Conservation (phyloP, 306 rosid species). For the Quercus suber region DNA sequence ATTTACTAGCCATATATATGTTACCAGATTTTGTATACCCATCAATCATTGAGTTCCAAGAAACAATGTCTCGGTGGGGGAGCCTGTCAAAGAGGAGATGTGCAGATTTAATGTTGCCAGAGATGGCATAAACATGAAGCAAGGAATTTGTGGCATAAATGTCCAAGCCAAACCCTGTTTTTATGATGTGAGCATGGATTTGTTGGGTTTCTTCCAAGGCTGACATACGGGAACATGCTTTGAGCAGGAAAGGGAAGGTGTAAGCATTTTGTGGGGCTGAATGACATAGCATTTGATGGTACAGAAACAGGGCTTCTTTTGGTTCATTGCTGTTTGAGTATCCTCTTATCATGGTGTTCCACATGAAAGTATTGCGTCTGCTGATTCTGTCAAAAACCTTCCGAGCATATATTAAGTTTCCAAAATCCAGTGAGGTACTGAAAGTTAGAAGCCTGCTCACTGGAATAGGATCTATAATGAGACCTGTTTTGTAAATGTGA, state of each 20-base stretch:
- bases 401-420: constrained; percentile 43
- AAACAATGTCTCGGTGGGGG: constrained; percentile 44
- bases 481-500: constrained; percentile 48
- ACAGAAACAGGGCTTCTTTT: constrained; percentile 49
- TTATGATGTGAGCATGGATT: constrained; percentile 52
- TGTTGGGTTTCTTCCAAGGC: constrained; percentile 52
- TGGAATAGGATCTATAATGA: constrained; percentile 13
- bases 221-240: constrained; percentile 56
- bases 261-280: constrained; percentile 50
- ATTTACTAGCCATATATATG: constrained; percentile 28
- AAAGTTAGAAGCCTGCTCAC: constrained; percentile 42
- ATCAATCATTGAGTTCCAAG: constrained; percentile 62
- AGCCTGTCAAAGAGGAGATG: constrained; percentile 39
- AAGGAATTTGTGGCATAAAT: constrained; percentile 55
- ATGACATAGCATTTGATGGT: constrained; percentile 47
- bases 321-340: constrained; percentile 48
- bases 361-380: constrained; percentile 52
- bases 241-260: constrained; percentile 73
- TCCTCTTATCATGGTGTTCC: constrained; percentile 65
- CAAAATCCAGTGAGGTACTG: constrained; percentile 39
- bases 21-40: constrained; percentile 48
- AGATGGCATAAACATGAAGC: constrained; percentile 45
- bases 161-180: constrained; percentile 54
- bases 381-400: constrained; percentile 49
- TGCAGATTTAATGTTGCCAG: constrained; percentile 39